Evolutionary conservation across 495 filamentous ascomycete species (phyloP), one percentile per base, ranked within the genome.

Genomic region (Penicillium riverlandense): DNA sequence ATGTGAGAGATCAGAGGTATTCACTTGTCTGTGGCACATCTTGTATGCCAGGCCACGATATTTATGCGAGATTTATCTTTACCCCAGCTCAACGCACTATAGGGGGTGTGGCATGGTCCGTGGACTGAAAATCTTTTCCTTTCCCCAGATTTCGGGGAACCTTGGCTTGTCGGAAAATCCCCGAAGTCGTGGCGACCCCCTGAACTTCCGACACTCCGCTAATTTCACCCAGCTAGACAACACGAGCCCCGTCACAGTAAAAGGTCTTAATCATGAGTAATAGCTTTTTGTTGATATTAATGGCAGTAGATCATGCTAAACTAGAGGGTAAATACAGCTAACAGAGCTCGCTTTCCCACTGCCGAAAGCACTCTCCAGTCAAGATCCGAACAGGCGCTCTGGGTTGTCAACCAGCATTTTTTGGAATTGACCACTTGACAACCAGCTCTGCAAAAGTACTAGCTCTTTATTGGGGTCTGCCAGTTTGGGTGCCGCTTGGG

Each of bases 341-440:
- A 7, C 30, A 7, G 11, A 32, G 7, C 11, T 7, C 7, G 11
- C 30, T 7, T 32, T 7, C 7, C 30, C 7, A 32, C 11, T 32
- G 30, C 30, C 7, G 11, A 7, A 32, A 7, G 30, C 30, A 32
- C 7, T 7, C 30, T 31, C n/a, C 11, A 16, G 32, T 40, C 15
- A 49, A 30, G 33, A 6, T n/a, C 12, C 47, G 40, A 50, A 49
- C 1, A 46, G 28, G n/a, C 38, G 28, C 29, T 49, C 38, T 10
- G 51, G 43, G 32, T 43, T 54, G 8, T 54, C 43, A 7, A 43
- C 40, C 8, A 47, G 16, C 51, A 54, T 54, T 35, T 43, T 38
- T 15, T 22, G 31, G 22, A 35, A 50, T 44, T 54, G 51, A 10
- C 16, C 31, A 9, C 37, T 28, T 5, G 49, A 39, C 11, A 56